A percentile compares a stretch with the other conserved stretches of the same genome.
These are phyloP conservation scores for Alternaria novae-zelandiae DNA, from an alignment of 2,329 filamentous ascomycete species.

Conservation along the genomic window DNA sequence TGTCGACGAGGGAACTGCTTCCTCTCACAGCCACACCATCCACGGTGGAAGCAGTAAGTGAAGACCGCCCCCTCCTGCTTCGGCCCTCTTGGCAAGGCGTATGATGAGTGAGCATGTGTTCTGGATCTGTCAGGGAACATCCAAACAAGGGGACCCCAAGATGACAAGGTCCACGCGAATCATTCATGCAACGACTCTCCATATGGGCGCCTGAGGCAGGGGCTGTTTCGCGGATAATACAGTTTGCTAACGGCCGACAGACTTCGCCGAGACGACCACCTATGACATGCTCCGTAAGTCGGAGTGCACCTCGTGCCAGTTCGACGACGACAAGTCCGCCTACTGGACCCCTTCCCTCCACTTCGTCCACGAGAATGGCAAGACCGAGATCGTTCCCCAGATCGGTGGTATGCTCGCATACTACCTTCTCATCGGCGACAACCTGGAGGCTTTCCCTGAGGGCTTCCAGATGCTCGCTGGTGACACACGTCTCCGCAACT, in stretches of 20 bases:
- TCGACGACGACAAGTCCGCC: constrained; percentile 50
- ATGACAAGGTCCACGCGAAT: not conserved
- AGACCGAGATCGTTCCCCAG: constrained; percentile 69
- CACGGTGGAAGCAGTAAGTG: constrained; percentile 58
- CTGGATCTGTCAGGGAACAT: not conserved
- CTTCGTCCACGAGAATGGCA: constrained; percentile 68
- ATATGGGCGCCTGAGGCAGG: constrained; percentile 18
- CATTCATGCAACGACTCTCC: not conserved
- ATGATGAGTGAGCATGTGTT: constrained; percentile 7
- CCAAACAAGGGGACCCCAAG: not conserved
- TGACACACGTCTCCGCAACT: constrained; percentile 64
- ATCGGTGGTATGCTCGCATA: constrained; percentile 64
- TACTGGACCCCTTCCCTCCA: constrained; percentile 69
- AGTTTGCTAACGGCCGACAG: constrained; percentile 34
- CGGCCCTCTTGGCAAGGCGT: constrained; percentile 45
- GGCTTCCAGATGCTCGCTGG: constrained; percentile 76
- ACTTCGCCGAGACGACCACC: constrained; percentile 67
- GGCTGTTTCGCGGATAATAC: constrained; percentile 20
- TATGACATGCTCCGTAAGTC: constrained; percentile 68
- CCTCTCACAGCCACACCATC: constrained; percentile 42
- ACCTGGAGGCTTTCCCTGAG: constrained; percentile 73
- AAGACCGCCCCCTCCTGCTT: constrained; percentile 48
- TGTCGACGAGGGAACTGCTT: constrained; percentile 37
- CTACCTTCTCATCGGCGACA: constrained; percentile 78
- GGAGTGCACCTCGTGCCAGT: constrained; percentile 72